phyloP scores from a whole-genome alignment of 306 rosid genomes.

The Dicorynia guianensis region DNA sequence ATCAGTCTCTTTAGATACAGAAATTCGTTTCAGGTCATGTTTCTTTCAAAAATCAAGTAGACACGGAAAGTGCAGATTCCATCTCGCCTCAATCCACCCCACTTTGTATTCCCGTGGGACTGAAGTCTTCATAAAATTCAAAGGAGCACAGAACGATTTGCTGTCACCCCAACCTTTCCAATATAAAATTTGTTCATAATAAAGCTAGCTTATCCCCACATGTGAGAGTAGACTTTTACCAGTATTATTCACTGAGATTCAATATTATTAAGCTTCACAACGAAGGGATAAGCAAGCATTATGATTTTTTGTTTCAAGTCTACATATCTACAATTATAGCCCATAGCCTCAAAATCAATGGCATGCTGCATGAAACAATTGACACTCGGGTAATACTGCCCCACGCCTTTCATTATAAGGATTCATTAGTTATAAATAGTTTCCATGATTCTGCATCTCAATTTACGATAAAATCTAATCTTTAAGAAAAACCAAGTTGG shows the following conservation, averaged over 20 bases:
- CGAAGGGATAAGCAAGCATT: slow-evolving; percentile 34
- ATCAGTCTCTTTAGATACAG: slow-evolving; percentile 45
- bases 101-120: slow-evolving; percentile 7
- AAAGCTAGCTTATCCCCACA: slow-evolving; percentile 3
- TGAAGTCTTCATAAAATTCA: background rate
- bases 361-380: slow-evolving; percentile 21
- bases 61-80: slow-evolving; percentile 27
- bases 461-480: slow-evolving; percentile 1
- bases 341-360: slow-evolving; percentile 2
- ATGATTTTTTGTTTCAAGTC: slow-evolving; percentile 1
- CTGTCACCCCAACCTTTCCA: slow-evolving; percentile 1
- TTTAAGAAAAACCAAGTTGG: slow-evolving; percentile 20
- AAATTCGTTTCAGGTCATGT: slow-evolving; percentile 37
- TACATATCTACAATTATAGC: slow-evolving; percentile 5
- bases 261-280: slow-evolving; percentile 35
- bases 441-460: background rate
- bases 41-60: slow-evolving; percentile 41
- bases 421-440: slow-evolving; percentile 27
- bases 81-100: slow-evolving; percentile 14
- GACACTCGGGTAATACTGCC: background rate
- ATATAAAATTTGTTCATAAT: slow-evolving; percentile 5
- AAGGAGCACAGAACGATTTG: background rate
- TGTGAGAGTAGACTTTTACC: slow-evolving; percentile 16
- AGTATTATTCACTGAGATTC: slow-evolving; percentile 28
- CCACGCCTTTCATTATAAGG: slow-evolving; percentile 29